phyloP scores from a whole-genome alignment of 2,329 filamentous ascomycete species.

The Onygenales sp. region DNA sequence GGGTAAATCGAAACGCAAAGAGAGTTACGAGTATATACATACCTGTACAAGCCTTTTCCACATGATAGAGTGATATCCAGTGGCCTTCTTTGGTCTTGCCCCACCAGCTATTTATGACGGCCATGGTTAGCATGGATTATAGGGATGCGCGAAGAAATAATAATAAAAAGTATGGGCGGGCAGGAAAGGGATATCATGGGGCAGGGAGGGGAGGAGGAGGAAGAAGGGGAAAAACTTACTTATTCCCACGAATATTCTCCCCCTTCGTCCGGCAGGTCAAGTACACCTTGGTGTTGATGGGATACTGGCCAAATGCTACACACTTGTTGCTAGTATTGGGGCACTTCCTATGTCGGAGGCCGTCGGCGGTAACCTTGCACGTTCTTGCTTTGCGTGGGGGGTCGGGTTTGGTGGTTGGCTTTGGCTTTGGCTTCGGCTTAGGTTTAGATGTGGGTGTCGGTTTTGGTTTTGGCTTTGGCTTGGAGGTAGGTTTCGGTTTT shows the following conservation, averaged over 20 bases:
- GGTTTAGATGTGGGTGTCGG: neutral
- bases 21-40: no score
- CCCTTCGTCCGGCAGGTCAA: neutral
- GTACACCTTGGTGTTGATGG: neutral
- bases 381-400: neutral
- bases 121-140: no score
- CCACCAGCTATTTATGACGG: no score
- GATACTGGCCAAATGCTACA: neutral
- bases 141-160: no score
- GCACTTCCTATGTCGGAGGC: neutral
- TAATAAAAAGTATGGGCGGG: no score
- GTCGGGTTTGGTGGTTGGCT: neutral
- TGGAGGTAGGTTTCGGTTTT: neutral
- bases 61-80: no score
- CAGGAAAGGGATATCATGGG: no score
- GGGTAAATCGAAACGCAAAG: no score
- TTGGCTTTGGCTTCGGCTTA: neutral
- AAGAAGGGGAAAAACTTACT: neutral
- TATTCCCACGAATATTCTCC: neutral
- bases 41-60: no score
- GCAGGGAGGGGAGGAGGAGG: conserved; percentile 19
- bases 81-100: no score
- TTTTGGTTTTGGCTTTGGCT: neutral
- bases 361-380: conserved; percentile 1
- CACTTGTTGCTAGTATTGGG: conserved; percentile 1